phyloP scores from a whole-genome alignment of 768 basidiomycete genomes.

The Phaffia australis region DNA sequence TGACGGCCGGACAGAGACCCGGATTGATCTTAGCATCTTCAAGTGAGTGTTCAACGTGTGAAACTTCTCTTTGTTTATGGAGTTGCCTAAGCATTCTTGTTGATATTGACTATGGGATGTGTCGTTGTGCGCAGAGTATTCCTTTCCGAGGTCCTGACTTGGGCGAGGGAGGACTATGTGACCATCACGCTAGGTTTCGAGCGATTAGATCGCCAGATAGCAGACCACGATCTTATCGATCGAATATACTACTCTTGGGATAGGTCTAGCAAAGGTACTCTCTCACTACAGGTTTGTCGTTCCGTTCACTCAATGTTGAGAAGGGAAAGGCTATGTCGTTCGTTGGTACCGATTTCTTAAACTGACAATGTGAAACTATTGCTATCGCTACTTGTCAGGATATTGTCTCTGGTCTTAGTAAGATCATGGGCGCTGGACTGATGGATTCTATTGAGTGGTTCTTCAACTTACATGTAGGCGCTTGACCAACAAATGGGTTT shows the following conservation, averaged over 20 bases:
- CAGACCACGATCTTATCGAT: slow-evolving; percentile 92
- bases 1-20: slow-evolving; percentile 76
- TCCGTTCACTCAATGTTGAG: neutral
- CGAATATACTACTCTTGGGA: slow-evolving; percentile 90
- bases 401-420: slow-evolving; percentile 73
- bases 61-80: neutral
- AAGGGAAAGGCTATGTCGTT: no score
- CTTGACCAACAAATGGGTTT: neutral
- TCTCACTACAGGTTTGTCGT: slow-evolving; percentile 64
- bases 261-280: slow-evolving; percentile 59
- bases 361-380: neutral
- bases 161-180: slow-evolving; percentile 89
- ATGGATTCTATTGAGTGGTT: slow-evolving; percentile 99
- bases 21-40: slow-evolving; percentile 77
- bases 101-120: neutral
- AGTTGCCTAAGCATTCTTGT: neutral
- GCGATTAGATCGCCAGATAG: slow-evolving; percentile 77
- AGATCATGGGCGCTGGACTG: slow-evolving; percentile 67
- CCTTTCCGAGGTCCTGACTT: slow-evolving; percentile 82
- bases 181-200: slow-evolving; percentile 64
- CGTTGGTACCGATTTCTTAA: no score
- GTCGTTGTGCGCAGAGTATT: slow-evolving; percentile 47
- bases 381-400: slow-evolving; percentile 63
- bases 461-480: slow-evolving; percentile 58
- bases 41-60: slow-evolving; percentile 1